Conservation (phyloP, 257 asterid genomes). For the Coffea canephora region DNA sequence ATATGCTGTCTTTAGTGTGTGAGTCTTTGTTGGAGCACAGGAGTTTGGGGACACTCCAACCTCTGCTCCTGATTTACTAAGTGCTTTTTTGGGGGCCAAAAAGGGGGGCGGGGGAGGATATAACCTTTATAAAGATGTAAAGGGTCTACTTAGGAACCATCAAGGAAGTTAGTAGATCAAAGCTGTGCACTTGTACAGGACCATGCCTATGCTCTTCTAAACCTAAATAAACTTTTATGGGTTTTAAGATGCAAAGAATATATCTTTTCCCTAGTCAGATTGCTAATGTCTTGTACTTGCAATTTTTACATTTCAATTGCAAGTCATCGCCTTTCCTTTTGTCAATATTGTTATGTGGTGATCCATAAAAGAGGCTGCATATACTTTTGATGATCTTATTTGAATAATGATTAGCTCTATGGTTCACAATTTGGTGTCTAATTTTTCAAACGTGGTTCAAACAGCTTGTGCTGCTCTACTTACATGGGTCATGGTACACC, state of each 20-base stretch:
- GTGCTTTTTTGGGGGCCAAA: too few relatives aligned
- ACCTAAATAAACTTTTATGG: neutral
- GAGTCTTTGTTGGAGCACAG: neutral
- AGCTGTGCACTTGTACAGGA: neutral
- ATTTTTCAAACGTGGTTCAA: constrained; percentile 8
- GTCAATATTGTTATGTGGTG: neutral
- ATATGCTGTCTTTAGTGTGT: neutral
- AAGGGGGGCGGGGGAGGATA: too few relatives aligned
- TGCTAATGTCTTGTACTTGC: neutral
- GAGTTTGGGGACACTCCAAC: neutral
- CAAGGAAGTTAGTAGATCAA: neutral
- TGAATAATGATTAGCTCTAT: neutral
- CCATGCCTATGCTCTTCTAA: neutral
- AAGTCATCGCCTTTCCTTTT: neutral
- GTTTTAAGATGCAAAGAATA: neutral
- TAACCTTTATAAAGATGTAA: neutral
- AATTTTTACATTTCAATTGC: neutral
- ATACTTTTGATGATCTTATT: neutral
- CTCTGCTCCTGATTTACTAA: too few relatives aligned
- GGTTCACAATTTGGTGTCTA: neutral
- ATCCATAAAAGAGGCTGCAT: neutral
- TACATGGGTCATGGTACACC: constrained; percentile 79
- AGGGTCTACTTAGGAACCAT: neutral
- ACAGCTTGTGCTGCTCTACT: constrained; percentile 70
- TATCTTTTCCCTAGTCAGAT: neutral